Evolutionary conservation across 192 early-diverging fungal species (phyloP).

Genomic region (Backusella parvicylindrica): DNA sequence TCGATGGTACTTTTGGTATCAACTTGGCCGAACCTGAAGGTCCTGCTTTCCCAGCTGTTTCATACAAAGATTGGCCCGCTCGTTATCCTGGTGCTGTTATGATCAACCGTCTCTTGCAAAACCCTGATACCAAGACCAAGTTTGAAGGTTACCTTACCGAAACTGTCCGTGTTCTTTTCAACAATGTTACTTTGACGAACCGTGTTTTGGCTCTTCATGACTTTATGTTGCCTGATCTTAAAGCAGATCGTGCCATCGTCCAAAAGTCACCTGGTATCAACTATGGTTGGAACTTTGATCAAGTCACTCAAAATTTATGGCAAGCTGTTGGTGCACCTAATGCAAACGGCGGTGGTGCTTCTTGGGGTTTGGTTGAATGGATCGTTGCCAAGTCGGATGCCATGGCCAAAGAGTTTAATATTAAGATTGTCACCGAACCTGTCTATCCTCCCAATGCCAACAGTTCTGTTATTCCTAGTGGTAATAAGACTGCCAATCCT

Average conservation of each 20-base stretch:
- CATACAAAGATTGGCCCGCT: constrained; percentile 35
- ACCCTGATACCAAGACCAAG: constrained; percentile 24
- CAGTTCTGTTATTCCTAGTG: not conserved
- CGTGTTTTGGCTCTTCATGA: constrained; percentile 42
- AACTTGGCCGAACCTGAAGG: constrained; percentile 26
- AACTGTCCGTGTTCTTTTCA: constrained; percentile 42
- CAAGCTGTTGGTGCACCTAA: constrained; percentile 13
- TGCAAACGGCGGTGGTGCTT: constrained; percentile 32
- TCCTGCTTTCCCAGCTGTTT: constrained; percentile 19
- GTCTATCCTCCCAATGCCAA: not conserved
- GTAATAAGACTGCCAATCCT: not conserved
- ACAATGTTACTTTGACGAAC: constrained; percentile 46
- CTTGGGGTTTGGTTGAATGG: constrained; percentile 45
- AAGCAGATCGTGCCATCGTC: constrained; percentile 40
- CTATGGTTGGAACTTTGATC: constrained; percentile 37
- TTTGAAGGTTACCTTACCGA: constrained; percentile 46
- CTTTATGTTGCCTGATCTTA: constrained; percentile 41
- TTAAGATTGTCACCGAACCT: constrained; percentile 13
- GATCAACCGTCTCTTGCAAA: constrained; percentile 45
- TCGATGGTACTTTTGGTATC: constrained; percentile 50
- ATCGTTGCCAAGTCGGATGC: constrained; percentile 30
- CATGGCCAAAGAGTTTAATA: constrained; percentile 15
- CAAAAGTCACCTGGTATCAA: constrained; percentile 47
- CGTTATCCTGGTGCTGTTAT: constrained; percentile 36
- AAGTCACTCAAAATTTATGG: constrained; percentile 34